Percentiles rank a stretch among this genome's conserved stretches.
Conservation (phyloP, 805 yeast species). For the Lachancea nothofagi region DNA sequence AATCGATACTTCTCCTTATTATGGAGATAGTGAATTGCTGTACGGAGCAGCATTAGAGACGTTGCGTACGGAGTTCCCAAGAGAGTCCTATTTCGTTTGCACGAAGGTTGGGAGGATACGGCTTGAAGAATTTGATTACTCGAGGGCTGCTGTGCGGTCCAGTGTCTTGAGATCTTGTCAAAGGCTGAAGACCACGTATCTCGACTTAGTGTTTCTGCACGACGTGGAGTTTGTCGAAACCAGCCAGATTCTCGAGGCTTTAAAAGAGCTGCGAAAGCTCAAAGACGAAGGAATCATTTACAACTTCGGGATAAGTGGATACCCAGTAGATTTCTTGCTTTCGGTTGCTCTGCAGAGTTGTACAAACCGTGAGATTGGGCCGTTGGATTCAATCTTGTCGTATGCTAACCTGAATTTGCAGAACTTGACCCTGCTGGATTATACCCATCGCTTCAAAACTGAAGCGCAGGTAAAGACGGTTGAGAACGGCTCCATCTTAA, state of each 20-base stretch:
- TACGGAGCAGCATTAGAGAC: slow-evolving; percentile 59
- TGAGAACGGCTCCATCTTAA: slow-evolving; percentile 78
- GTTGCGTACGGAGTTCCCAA: slow-evolving; percentile 36
- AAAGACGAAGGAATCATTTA: slow-evolving; percentile 58
- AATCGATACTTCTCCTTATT: slow-evolving; percentile 88
- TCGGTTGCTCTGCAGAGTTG: slow-evolving; percentile 41
- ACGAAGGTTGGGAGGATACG: slow-evolving; percentile 82
- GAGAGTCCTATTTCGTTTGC: slow-evolving; percentile 64
- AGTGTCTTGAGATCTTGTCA: slow-evolving; percentile 64
- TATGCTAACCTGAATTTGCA: slow-evolving; percentile 82
- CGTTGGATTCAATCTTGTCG: slow-evolving; percentile 69
- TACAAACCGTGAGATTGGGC: slow-evolving; percentile 43
- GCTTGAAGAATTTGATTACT: slow-evolving; percentile 69
- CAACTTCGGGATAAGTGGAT: slow-evolving; percentile 78
- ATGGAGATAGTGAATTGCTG: slow-evolving; percentile 78
- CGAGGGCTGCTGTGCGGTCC: slow-evolving; percentile 49
- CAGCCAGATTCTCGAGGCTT: slow-evolving; percentile 52
- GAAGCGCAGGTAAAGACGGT: slow-evolving; percentile 54
- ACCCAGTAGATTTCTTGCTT: slow-evolving; percentile 68
- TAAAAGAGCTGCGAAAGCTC: slow-evolving; percentile 51
- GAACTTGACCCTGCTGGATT: slow-evolving; percentile 49
- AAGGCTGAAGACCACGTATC: slow-evolving; percentile 58
- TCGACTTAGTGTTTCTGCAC: slow-evolving; percentile 82
- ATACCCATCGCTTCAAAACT: slow-evolving; percentile 42
- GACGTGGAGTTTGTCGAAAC: slow-evolving; percentile 77